These are phyloP conservation scores for Hyparrhenia diplandra DNA, from an alignment of 176 grass and related monocot genomes.

Conservation along the genomic window DNA sequence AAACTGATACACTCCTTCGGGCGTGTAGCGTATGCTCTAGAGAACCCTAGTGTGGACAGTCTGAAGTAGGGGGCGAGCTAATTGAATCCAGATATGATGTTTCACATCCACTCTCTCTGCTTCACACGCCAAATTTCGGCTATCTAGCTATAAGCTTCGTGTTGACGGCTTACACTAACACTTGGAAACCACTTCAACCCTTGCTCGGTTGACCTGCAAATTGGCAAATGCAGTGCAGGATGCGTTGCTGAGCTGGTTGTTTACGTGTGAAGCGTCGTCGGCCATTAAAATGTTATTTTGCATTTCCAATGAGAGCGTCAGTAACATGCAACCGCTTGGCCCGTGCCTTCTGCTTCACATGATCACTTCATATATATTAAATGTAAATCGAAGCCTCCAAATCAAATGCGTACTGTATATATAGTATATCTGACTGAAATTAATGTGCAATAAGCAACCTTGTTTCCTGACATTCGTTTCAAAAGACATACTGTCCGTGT, in stretches of 20 bases:
- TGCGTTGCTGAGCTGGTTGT: constrained; percentile 1
- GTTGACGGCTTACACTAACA: background rate
- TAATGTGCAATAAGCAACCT: too few relatives aligned
- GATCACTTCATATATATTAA: background rate
- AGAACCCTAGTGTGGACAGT: too few relatives aligned
- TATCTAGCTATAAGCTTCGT: background rate
- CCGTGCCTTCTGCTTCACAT: background rate
- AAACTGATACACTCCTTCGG: too few relatives aligned
- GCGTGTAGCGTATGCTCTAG: too few relatives aligned
- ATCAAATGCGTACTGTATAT: background rate
- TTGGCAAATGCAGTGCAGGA: background rate
- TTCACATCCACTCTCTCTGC: background rate
- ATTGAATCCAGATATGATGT: too few relatives aligned
- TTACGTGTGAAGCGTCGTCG: background rate
- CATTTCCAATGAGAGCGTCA: background rate
- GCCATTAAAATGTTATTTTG: too few relatives aligned
- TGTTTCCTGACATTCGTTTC: too few relatives aligned
- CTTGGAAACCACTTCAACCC: background rate
- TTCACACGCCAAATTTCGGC: background rate
- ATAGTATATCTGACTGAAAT: too few relatives aligned
- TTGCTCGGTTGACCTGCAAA: background rate
- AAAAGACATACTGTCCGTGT: too few relatives aligned
- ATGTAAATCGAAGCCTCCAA: background rate
- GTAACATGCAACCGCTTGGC: too few relatives aligned
- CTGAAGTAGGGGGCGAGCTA: too few relatives aligned